These are phyloP conservation scores for Melastoma malabathricum DNA, from an alignment of 345 rosid species.

Conservation along the genomic window DNA sequence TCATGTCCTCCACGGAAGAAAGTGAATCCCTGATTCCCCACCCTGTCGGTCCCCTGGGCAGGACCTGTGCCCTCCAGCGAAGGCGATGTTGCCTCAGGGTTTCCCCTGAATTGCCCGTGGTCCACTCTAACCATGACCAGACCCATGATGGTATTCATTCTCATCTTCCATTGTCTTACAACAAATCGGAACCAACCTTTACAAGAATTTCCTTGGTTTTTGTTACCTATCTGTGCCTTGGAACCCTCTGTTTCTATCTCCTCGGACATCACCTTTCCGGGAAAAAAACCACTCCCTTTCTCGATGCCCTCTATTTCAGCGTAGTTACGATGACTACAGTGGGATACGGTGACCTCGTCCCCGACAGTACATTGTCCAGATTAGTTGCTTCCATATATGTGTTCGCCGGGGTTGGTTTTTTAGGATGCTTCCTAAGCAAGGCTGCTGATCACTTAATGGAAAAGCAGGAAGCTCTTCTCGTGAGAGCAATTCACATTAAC, in stretches of 20 bases:
- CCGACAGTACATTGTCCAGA: constrained; percentile 21
- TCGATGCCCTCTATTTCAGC: constrained; percentile 41
- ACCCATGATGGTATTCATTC: too few relatives aligned
- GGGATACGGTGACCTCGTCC: constrained; percentile 52
- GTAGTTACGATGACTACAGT: constrained; percentile 45
- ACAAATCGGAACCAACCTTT: constrained; percentile 19
- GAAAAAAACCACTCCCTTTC: constrained; percentile 32
- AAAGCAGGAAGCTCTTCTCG: constrained; percentile 32
- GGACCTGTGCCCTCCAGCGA: too few relatives aligned
- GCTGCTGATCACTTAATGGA: constrained; percentile 42
- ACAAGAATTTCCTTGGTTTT: constrained; percentile 14
- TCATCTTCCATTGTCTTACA: too few relatives aligned
- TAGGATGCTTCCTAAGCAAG: constrained; percentile 29
- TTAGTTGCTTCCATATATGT: constrained; percentile 30
- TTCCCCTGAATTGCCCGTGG: too few relatives aligned
- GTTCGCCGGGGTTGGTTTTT: constrained; percentile 37
- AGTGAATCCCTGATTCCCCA: too few relatives aligned
- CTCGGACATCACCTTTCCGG: constrained; percentile 31
- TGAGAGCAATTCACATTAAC: constrained; percentile 22
- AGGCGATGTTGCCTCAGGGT: too few relatives aligned
- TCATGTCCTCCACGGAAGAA: too few relatives aligned
- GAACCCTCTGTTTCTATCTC: constrained; percentile 32
- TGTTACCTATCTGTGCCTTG: constrained; percentile 20
- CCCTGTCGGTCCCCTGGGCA: too few relatives aligned
- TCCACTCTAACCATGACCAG: too few relatives aligned